Evolutionary conservation across 164 flowering plant species (phyloP).

Genomic region (Taxillus chinensis): DNA sequence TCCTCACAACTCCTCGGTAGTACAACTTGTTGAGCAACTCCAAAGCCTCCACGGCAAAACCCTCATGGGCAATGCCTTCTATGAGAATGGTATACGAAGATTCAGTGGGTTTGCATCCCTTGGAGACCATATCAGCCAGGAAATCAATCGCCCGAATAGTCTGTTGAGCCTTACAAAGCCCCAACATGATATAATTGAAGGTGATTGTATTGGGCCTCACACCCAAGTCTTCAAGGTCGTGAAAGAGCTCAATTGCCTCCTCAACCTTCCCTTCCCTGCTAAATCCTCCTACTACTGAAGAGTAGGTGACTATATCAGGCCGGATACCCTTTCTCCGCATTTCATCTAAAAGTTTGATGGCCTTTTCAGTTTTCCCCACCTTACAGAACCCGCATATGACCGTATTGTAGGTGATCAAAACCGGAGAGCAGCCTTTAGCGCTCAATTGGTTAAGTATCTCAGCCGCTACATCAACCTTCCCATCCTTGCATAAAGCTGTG

Average conservation of each 20-base stretch:
- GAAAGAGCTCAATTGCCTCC: slow-evolving; percentile 61
- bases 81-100: no score
- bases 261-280: slow-evolving; percentile 79
- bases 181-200: slow-evolving; percentile 61
- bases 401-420: slow-evolving; percentile 76
- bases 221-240: slow-evolving; percentile 51
- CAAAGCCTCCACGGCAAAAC: no score
- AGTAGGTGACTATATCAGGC: slow-evolving; percentile 74
- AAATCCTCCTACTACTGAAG: slow-evolving; percentile 67
- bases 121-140: no score
- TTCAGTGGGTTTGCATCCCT: no score
- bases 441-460: slow-evolving; percentile 66
- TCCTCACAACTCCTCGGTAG: no score
- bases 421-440: slow-evolving; percentile 70
- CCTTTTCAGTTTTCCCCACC: slow-evolving; percentile 53
- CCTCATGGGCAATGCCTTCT: no score
- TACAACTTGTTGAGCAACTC: no score
- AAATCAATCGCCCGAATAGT: no score
- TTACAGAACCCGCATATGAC: slow-evolving; percentile 82
- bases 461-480: slow-evolving; percentile 70
- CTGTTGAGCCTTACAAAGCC: no score
- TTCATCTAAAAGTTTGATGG: slow-evolving; percentile 49
- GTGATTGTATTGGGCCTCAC: slow-evolving; percentile 60
- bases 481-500: slow-evolving; percentile 81
- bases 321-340: slow-evolving; percentile 63